These are phyloP conservation scores for Venturia nashicola DNA, from an alignment of 2,329 filamentous ascomycete species.

Conservation along the genomic window DNA sequence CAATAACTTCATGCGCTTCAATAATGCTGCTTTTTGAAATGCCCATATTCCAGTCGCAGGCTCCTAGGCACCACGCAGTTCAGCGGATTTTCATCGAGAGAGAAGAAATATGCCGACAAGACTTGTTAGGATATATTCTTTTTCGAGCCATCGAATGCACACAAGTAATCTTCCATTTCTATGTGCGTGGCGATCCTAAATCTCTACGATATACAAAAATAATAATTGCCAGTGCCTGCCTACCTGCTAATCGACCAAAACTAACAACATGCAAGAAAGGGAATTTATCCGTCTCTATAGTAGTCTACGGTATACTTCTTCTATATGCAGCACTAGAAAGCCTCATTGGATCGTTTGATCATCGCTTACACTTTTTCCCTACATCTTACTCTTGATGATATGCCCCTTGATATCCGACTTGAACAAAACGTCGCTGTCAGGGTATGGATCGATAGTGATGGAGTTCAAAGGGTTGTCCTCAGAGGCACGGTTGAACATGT, in stretches of 20 bases:
- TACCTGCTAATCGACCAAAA: too few relatives aligned
- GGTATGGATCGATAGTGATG: conserved; percentile 58
- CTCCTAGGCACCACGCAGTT: too few relatives aligned
- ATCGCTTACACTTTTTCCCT: background rate
- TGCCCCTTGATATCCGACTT: conserved; percentile 3
- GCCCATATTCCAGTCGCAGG: too few relatives aligned
- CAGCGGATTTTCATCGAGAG: too few relatives aligned
- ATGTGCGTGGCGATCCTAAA: too few relatives aligned
- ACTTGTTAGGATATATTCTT: too few relatives aligned
- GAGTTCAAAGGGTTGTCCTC: conserved; percentile 63
- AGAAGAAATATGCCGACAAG: too few relatives aligned
- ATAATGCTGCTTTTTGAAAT: background rate
- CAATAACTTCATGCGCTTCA: background rate
- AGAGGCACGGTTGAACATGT: conserved; percentile 60
- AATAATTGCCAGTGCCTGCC: too few relatives aligned
- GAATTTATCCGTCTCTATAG: background rate
- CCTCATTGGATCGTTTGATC: background rate
- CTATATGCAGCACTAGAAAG: background rate
- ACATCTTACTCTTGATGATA: background rate
- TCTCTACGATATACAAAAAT: too few relatives aligned
- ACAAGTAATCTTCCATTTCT: too few relatives aligned
- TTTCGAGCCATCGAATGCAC: too few relatives aligned
- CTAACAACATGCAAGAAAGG: too few relatives aligned
- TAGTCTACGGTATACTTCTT: background rate
- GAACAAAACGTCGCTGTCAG: conserved; percentile 9